These are phyloP conservation scores for Saccharomycopsis sp. DNA, from an alignment of 805 yeast species.

Conservation along the genomic window DNA sequence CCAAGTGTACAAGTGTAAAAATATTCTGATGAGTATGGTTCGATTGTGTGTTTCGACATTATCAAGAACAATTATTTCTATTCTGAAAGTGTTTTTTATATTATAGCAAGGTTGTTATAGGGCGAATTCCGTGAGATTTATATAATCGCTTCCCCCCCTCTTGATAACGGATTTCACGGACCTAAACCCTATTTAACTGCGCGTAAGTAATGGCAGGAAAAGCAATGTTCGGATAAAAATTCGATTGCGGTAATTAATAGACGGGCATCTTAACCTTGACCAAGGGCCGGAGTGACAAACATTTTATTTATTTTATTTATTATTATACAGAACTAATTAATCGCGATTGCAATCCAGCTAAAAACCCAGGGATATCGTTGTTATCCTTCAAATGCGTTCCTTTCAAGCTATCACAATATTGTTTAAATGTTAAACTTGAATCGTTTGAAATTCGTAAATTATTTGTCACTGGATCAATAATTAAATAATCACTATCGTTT, in stretches of 20 bases:
- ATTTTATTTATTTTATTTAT: not conserved
- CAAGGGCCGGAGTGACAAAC: no score
- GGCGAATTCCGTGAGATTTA: no score
- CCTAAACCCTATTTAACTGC: no score
- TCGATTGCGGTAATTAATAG: no score
- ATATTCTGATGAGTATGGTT: conserved; percentile 54
- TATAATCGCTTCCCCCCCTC: no score
- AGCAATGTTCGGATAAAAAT: not conserved
- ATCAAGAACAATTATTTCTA: no score
- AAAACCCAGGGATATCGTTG: conserved; percentile 67
- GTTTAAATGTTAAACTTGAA: conserved; percentile 22
- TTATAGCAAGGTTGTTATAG: no score
- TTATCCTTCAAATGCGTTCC: conserved; percentile 62
- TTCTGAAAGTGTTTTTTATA: no score
- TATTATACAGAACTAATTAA: conserved; percentile 56
- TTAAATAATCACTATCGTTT: conserved; percentile 38
- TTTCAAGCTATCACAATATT: conserved; percentile 42
- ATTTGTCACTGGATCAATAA: conserved; percentile 50
- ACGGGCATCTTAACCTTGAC: no score
- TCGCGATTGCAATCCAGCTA: conserved; percentile 66
- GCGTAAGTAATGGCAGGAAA: no score
- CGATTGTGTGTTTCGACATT: conserved; percentile 35
- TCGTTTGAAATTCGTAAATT: conserved; percentile 46
- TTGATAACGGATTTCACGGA: no score
- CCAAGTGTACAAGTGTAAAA: conserved; percentile 65